Conservation (phyloP, 2,329 filamentous ascomycete species). For the Ascochyta fabae region DNA sequence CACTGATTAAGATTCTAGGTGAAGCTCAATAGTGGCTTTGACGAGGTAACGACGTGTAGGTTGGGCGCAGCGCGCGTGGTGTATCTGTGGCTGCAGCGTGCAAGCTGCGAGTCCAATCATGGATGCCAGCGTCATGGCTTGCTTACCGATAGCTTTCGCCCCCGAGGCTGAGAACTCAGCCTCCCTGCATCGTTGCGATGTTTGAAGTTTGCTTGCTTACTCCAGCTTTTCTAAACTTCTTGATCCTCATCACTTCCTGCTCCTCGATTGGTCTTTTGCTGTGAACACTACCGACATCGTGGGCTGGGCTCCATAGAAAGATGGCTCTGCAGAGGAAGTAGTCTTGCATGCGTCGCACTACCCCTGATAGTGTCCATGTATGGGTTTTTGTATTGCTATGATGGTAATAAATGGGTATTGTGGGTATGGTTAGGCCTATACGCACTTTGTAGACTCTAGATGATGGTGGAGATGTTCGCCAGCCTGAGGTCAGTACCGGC, state of each 20-base stretch:
- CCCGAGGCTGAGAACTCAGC: neutral
- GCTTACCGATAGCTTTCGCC: neutral
- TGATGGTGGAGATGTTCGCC: slow-evolving; percentile 22
- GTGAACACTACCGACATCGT: slow-evolving; percentile 4
- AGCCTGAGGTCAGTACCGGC: slow-evolving; percentile 15
- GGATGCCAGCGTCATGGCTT: no score
- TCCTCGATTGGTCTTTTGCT: neutral
- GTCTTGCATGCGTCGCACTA: neutral
- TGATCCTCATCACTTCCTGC: neutral
- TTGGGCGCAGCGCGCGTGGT: neutral
- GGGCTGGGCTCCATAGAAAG: slow-evolving; percentile 22
- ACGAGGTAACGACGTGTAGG: no score
- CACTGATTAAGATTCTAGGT: no score
- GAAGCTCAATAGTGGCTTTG: no score
- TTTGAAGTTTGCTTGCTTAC: neutral
- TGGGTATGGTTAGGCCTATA: neutral
- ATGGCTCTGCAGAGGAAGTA: slow-evolving; percentile 20
- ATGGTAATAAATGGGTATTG: neutral
- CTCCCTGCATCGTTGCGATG: neutral
- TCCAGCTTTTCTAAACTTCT: neutral
- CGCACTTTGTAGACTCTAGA: slow-evolving; percentile 2
- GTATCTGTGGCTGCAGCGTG: neutral
- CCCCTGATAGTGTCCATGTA: neutral
- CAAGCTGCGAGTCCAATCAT: neutral
- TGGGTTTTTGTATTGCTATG: neutral